These are phyloP conservation scores for Papiliotrema nemorosa DNA, from an alignment of 1,284 basidiomycete species.

Conservation along the genomic window DNA sequence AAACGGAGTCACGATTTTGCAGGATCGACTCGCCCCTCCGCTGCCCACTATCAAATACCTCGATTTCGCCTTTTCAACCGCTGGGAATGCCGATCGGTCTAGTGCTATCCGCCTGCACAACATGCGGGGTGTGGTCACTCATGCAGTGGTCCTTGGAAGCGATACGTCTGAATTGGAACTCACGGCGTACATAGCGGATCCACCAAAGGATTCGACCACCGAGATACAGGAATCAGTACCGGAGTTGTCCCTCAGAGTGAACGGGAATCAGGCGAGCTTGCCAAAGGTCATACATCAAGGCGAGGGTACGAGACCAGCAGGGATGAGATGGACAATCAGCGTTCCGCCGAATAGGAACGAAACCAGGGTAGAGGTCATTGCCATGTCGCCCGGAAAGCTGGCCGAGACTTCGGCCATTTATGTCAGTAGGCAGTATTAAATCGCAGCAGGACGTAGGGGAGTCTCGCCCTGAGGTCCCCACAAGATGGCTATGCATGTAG, in stretches of 20 bases:
- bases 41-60: conserved; percentile 28
- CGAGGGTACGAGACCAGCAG: conserved; percentile 13
- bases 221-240: background rate
- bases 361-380: conserved; percentile 38
- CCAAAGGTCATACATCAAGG: conserved; percentile 25
- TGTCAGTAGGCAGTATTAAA: conserved; percentile 32
- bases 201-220: background rate
- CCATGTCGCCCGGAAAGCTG: conserved; percentile 26
- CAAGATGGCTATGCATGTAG: conserved; percentile 2
- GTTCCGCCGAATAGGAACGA: conserved; percentile 28
- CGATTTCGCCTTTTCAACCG: conserved; percentile 24
- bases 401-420: conserved; percentile 39
- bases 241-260: conserved; percentile 1
- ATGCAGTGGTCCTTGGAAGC: conserved; percentile 35
- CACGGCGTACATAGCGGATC: conserved; percentile 33
- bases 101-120: conserved; percentile 38
- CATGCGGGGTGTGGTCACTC: conserved; percentile 38
- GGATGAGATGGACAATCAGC: conserved; percentile 33
- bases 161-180: conserved; percentile 38
- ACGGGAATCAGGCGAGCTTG: conserved; percentile 23
- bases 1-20: conserved; percentile 4
- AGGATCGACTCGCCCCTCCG: conserved; percentile 14
- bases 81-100: background rate
- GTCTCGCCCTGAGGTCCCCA: background rate
- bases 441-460: too few species aligned